Evolutionary conservation across 208 protist species (phyloP).

Genomic region (Trypanosoma avium): DNA sequence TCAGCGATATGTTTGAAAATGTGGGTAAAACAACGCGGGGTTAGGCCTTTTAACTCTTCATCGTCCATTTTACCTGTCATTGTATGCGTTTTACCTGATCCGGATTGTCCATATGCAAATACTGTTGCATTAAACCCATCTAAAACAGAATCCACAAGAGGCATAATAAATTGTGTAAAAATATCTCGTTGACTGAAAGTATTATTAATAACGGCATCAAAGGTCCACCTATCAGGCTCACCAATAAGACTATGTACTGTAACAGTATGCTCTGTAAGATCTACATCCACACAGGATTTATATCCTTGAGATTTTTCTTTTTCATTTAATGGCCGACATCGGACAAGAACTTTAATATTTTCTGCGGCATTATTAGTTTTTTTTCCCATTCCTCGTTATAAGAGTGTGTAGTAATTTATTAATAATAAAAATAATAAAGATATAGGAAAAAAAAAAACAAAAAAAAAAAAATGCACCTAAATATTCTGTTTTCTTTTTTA

Average conservation of each 20-base stretch:
- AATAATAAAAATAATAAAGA: neutral
- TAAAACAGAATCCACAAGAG: slow-evolving; percentile 84
- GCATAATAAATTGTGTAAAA: slow-evolving; percentile 86
- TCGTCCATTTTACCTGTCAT: slow-evolving; percentile 82
- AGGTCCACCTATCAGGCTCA: slow-evolving; percentile 80
- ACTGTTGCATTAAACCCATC: slow-evolving; percentile 93
- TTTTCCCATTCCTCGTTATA: slow-evolving; percentile 68
- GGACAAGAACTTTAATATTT: slow-evolving; percentile 89
- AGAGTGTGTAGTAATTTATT: neutral
- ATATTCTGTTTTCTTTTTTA: no score
- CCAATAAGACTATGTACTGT: slow-evolving; percentile 57
- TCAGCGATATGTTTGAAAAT: slow-evolving; percentile 72
- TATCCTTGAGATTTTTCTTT: slow-evolving; percentile 78
- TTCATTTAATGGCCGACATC: slow-evolving; percentile 80
- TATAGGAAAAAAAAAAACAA: neutral
- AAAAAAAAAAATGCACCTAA: no score
- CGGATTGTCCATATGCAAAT: slow-evolving; percentile 95
- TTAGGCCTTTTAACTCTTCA: slow-evolving; percentile 65
- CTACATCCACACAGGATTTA: slow-evolving; percentile 75
- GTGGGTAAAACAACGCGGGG: slow-evolving; percentile 77
- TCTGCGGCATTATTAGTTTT: slow-evolving; percentile 61
- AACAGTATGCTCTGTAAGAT: slow-evolving; percentile 73
- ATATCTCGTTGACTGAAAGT: slow-evolving; percentile 86
- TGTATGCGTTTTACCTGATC: slow-evolving; percentile 94
- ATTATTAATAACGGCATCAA: slow-evolving; percentile 91